phyloP scores from a whole-genome alignment of 2,329 filamentous ascomycete species.

The Pezicula neosporulosa region DNA sequence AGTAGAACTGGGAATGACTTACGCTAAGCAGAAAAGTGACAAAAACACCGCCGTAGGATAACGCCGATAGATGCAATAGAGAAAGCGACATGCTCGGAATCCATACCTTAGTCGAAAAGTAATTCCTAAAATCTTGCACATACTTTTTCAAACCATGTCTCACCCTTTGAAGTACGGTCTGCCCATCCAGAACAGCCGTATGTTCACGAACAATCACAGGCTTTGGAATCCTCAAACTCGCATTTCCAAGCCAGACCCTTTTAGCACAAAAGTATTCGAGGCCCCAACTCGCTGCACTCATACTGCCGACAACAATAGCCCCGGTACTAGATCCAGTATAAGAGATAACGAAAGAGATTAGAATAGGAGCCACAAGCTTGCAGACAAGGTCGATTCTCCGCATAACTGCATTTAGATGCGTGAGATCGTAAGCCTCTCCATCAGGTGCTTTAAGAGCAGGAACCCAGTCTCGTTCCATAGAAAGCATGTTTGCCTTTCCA shows the following conservation, averaged over 20 bases:
- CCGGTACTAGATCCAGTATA: conserved; percentile 38
- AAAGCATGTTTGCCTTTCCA: conserved; percentile 38
- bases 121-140: conserved; percentile 29
- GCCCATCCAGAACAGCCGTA: background rate
- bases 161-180: background rate
- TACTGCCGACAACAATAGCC: conserved; percentile 40
- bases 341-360: conserved; percentile 44
- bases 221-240: conserved; percentile 26
- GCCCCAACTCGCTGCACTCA: conserved; percentile 38
- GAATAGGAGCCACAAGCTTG: conserved; percentile 50
- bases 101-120: conserved; percentile 35
- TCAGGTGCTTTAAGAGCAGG: conserved; percentile 30
- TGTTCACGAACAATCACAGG: background rate
- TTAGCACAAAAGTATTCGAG: conserved; percentile 36
- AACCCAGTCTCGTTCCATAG: conserved; percentile 46
- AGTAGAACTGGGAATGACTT: background rate
- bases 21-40: conserved; percentile 48
- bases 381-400: conserved; percentile 54
- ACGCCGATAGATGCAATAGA: conserved; percentile 50
- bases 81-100: conserved; percentile 45
- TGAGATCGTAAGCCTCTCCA: conserved; percentile 33
- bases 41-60: conserved; percentile 52
- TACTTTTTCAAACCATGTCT: conserved; percentile 17
- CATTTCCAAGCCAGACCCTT: conserved; percentile 35
- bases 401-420: conserved; percentile 49